Evolutionary conservation across 2,329 filamentous ascomycete genomes (phyloP).

Genomic region (Trichoderma gracile): DNA sequence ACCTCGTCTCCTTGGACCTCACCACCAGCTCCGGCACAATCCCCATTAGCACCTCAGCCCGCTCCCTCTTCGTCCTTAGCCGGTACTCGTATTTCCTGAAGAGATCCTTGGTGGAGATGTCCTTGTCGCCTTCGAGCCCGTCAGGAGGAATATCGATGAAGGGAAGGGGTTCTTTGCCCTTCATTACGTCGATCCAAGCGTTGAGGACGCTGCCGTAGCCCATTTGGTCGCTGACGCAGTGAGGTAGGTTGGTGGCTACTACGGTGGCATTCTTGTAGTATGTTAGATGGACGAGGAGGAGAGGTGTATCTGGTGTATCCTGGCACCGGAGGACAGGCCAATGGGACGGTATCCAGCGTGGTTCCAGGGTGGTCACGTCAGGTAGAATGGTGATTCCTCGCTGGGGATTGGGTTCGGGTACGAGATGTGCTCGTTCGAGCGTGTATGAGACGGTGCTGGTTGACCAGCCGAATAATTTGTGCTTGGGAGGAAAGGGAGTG

Average conservation of each 20-base stretch:
- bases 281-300: slow-evolving; percentile 31
- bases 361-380: neutral
- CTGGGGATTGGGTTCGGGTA: neutral
- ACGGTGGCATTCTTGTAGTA: slow-evolving; percentile 29
- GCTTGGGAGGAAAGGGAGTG: slow-evolving; percentile 9
- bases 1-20: slow-evolving; percentile 20
- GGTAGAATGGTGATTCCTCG: neutral
- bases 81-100: slow-evolving; percentile 20
- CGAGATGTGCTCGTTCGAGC: neutral
- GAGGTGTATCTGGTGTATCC: slow-evolving; percentile 28
- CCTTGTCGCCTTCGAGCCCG: slow-evolving; percentile 23
- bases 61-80: slow-evolving; percentile 12
- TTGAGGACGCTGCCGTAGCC: slow-evolving; percentile 29
- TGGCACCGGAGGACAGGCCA: slow-evolving; percentile 28
- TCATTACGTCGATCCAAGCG: slow-evolving; percentile 29
- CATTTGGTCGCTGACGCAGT: slow-evolving; percentile 30
- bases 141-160: slow-evolving; percentile 25
- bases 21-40: slow-evolving; percentile 25
- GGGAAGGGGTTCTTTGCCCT: slow-evolving; percentile 26
- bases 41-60: slow-evolving; percentile 9
- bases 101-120: slow-evolving; percentile 24
- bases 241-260: slow-evolving; percentile 29
- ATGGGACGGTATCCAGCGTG: slow-evolving; percentile 8
- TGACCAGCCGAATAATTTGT: slow-evolving; percentile 28
- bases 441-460: neutral